A percentile compares a stretch with the other conserved stretches of the same genome.
phyloP scores from a whole-genome alignment of 108 stramenopile species.

The Stephanodiscus triporus region DNA sequence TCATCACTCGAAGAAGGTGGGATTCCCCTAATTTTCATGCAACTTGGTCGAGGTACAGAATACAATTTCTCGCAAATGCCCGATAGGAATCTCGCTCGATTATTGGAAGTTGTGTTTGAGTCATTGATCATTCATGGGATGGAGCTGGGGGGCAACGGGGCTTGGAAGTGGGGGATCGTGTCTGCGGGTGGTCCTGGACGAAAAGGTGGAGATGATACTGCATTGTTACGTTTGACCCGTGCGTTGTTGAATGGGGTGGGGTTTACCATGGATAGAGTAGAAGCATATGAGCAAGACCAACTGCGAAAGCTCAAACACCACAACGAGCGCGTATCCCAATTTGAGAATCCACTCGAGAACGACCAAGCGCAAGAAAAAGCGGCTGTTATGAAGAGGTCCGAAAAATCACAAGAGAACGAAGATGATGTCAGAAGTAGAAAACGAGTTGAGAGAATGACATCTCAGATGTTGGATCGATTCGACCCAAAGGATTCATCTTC shows the following conservation, averaged over 20 bases:
- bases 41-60: conserved; percentile 43
- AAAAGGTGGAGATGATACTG: conserved; percentile 33
- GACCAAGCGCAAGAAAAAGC: conserved; percentile 3
- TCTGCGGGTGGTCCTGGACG: not conserved
- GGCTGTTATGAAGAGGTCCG: not conserved
- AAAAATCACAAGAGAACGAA: conserved; percentile 26
- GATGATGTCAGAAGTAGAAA: conserved; percentile 36
- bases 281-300: conserved; percentile 36
- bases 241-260: conserved; percentile 71
- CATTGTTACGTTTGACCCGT: conserved; percentile 52
- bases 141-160: conserved; percentile 24
- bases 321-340: not conserved
- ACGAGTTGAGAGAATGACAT: conserved; percentile 53
- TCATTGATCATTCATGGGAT: conserved; percentile 42
- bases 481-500: conserved; percentile 38
- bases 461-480: conserved; percentile 54
- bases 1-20: conserved; percentile 44
- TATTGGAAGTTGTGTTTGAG: conserved; percentile 42
- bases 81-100: conserved; percentile 40
- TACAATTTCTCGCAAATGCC: conserved; percentile 50
- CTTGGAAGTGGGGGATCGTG: conserved; percentile 42
- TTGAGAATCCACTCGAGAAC: conserved; percentile 15
- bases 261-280: conserved; percentile 62
- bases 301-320: conserved; percentile 19
- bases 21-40: conserved; percentile 43